These are phyloP conservation scores for Aspergillus affinis DNA, from an alignment of 495 filamentous ascomycete species.

Conservation along the genomic window DNA sequence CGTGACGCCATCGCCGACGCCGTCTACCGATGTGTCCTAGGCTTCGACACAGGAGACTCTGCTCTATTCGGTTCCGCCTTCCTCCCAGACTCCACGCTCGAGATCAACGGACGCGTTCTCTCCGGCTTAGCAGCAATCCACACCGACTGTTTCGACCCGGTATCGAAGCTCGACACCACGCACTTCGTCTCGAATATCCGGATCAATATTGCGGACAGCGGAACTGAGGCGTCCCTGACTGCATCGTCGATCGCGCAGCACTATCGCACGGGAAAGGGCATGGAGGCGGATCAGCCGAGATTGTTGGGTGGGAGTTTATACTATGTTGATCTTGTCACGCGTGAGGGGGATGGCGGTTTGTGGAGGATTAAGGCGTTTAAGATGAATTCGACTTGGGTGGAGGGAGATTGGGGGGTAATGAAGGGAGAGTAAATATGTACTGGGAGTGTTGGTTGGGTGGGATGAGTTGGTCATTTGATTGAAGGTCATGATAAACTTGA, in stretches of 20 bases:
- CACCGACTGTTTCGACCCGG: constrained; percentile 12
- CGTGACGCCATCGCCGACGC: constrained; percentile 35
- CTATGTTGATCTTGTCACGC: constrained; percentile 25
- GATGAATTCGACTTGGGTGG: constrained; percentile 27
- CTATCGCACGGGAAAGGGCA: constrained; percentile 22
- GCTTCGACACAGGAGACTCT: constrained; percentile 27
- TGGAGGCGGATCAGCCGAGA: constrained; percentile 10
- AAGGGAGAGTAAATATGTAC: neutral
- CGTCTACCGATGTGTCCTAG: constrained; percentile 28
- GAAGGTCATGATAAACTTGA: too few relatives aligned
- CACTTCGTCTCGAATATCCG: constrained; percentile 34
- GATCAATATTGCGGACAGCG: constrained; percentile 24
- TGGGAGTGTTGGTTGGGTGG: too few relatives aligned
- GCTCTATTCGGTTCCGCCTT: constrained; percentile 30
- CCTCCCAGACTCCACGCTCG: constrained; percentile 18
- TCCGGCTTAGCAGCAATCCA: constrained; percentile 22
- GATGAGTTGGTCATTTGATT: too few relatives aligned
- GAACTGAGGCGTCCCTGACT: constrained; percentile 19
- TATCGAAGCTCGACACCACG: constrained; percentile 33
- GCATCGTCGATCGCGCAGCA: constrained; percentile 30
- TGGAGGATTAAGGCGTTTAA: constrained; percentile 30
- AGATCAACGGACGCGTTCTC: constrained; percentile 18
- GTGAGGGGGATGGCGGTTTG: constrained; percentile 19
- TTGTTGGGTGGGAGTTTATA: constrained; percentile 24
- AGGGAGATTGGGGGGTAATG: constrained; percentile 22